Base-by-base conservation (phyloP, 371 early-diverging fungal species). In the Rhizopus arrhizus region DNA sequence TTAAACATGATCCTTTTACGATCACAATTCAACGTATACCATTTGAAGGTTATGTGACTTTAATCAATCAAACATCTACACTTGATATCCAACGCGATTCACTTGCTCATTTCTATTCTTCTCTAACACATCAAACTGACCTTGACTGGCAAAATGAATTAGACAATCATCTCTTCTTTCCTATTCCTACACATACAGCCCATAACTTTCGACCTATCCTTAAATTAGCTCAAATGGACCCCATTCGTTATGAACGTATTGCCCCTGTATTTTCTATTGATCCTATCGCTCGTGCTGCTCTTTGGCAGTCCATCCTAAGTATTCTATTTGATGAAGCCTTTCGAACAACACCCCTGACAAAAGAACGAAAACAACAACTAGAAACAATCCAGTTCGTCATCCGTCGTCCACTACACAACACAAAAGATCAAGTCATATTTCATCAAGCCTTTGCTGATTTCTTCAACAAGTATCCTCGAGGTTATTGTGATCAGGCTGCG, bases 271-370 rank as follows among this genome's bases (percentile, higher is more conserved):
- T 72, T 56, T 51, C 53, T 29, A 68, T 72, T 56, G 73, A 72
- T 40, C 69, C 66, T 11, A 15, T 50, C 0, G 69, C 73, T 4
- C 40, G 73, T n/a, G 45, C 58, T 0, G 47, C 28, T 7, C 57
- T 72, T 7, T 72, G 73, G 73, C 69, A 72, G 43, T 50, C 66
- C 3, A 41, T 60, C 0, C 22, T 68, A 2, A n/a, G 49, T 1
- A 10, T 65, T 0, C 32, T 72, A 2, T 65, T 72, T 50, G 69
- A 72, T 51, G 61, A 69, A 42, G 63, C 66, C 9, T 72, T 68
- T 50, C 34, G 61, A 22, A 50, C 53, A 3, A 47, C 52, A n/a
- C 29, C 36, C 2, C 53, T 43, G 9, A 59, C 62, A 13, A 16
- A 32, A 6, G 57, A 57, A 8, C 55, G 48, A 43, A 36, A 29